Evolutionary conservation across 2,329 filamentous ascomycete species (phyloP).

Genomic region (Ophiocordyceps camponoti-floridani): DNA sequence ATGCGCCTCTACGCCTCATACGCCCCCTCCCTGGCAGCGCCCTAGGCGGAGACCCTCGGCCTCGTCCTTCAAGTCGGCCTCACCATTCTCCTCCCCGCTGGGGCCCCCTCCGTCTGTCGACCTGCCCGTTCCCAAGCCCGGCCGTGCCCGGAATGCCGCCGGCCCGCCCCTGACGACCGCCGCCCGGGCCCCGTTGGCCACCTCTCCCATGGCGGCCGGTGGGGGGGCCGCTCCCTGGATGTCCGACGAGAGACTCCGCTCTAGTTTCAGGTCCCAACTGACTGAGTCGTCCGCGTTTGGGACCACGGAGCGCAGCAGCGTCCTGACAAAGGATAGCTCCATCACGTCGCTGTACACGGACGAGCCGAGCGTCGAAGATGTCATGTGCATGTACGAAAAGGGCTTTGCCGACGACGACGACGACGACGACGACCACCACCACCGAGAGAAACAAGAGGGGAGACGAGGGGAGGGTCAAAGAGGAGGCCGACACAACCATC

Average conservation of each 20-base stretch:
- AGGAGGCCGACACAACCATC: no score
- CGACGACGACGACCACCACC: conserved; percentile 16
- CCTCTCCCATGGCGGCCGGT: conserved; percentile 11
- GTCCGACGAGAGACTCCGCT: conserved; percentile 32
- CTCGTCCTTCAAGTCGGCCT: conserved; percentile 28
- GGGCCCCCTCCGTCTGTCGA: conserved; percentile 22
- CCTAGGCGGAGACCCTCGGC: conserved; percentile 27
- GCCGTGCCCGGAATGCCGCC: conserved; percentile 12
- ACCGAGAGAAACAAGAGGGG: no score
- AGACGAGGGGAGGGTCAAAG: no score
- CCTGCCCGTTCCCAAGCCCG: conserved; percentile 14
- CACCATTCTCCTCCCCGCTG: conserved; percentile 25
- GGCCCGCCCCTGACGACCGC: conserved; percentile 8
- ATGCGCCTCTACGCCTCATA: conserved; percentile 11
- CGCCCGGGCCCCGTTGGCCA: conserved; percentile 12
- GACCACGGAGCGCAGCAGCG: conserved; percentile 64
- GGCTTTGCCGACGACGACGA: conserved; percentile 34
- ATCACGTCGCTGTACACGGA: conserved; percentile 43
- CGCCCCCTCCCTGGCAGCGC: conserved; percentile 22
- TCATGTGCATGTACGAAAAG: conserved; percentile 53
- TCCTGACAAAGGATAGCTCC: conserved; percentile 64
- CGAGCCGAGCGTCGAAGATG: conserved; percentile 44
- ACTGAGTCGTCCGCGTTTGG: conserved; percentile 39
- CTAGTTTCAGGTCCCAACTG: conserved; percentile 37
- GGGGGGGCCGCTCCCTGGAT: conserved; percentile 26